Base-by-base conservation (phyloP, 441 rosid genomes). In the Heliophila coronopifolia region DNA sequence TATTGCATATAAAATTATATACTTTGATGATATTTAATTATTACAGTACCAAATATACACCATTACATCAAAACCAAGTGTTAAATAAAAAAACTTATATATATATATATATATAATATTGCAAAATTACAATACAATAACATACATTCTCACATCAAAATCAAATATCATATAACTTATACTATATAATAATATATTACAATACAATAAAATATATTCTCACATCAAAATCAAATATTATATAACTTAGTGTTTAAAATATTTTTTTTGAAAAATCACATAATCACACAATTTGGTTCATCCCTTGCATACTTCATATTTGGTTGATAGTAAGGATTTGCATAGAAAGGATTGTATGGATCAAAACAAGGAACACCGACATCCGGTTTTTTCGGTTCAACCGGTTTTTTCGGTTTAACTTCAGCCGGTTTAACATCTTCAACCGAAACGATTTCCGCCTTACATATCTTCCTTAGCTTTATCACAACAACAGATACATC, bases 381-480 rank as follows among this genome's bases (percentile, higher is more conserved):
- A n/a, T n/a, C n/a, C n/a, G 42, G 6, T 25, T 23, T 9, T 7
- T 2, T 4, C 18, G 54, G 44, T 39, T 47, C 39, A 26, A 45
- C 76, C 6, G 73, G 67, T 35, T 79, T 77, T 11, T n/a, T n/a
- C n/a, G 78, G 77, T 10, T 79, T 81, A 75, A 77, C 74, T 58
- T 68, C 79, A 0, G 76, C 69, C 50, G 81, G 82, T 65, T 82
- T 85, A 22, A 77, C 83, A 7, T 71, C 76, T 41, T 81, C 93
- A 0, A 79, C 93, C 1, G 87, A 60, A 10, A 74, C 14, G 4
- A 86, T 67, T 0, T 76, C 75, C 1, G 87, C 39, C 15, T 1
- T 22, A 50, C 88, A 83, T 2, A 44, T 27, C 67, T 81, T 83
- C 60, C 83, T 76, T 61, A 81, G 59, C 58, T 83, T 76, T 53